These are phyloP conservation scores for Boehmeria nivea DNA, from an alignment of 306 rosid species.

Conservation along the genomic window DNA sequence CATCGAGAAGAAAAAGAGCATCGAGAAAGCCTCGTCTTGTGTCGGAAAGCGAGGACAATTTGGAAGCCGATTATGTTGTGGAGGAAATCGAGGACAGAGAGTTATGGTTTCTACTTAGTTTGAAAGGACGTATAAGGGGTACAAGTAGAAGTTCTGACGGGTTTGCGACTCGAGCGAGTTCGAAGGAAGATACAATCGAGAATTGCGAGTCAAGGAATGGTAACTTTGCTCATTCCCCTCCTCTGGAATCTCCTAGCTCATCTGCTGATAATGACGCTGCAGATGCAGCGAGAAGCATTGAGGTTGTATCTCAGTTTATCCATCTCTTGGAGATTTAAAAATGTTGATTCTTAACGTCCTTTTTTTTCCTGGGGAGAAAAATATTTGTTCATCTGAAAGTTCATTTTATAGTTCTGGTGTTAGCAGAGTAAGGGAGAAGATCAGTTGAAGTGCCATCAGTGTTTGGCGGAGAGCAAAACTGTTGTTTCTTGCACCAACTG, in stretches of 20 bases:
- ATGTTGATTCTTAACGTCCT: no score
- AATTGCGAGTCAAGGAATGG: constrained; percentile 2
- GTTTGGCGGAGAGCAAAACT: constrained; percentile 41
- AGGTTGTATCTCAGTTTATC: constrained; percentile 26
- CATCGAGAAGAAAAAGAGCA: constrained; percentile 3
- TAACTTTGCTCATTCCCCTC: constrained; percentile 9
- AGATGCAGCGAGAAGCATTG: constrained; percentile 1
- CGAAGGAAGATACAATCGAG: constrained; percentile 13
- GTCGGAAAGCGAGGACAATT: constrained; percentile 3
- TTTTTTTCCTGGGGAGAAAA: no score
- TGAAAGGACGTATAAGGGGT: constrained; percentile 21
- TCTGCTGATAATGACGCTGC: constrained; percentile 2
- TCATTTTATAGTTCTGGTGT: constrained; percentile 11
- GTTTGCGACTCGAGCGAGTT: constrained; percentile 2
- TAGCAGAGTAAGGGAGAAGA: constrained; percentile 30
- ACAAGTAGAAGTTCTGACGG: constrained; percentile 24
- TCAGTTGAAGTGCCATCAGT: constrained; percentile 59
- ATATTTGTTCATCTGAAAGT: no score
- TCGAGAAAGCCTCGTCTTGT: constrained; percentile 23
- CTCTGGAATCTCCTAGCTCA: constrained; percentile 17
- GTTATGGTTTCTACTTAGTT: constrained; percentile 15
- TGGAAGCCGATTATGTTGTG: no score
- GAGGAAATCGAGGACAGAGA: constrained; percentile 25
- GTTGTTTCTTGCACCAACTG: constrained; percentile 56
- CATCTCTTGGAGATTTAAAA: constrained; percentile 4